Evolutionary conservation across 2,329 filamentous ascomycete species (phyloP).

Genomic region (Blastomyces silverae): DNA sequence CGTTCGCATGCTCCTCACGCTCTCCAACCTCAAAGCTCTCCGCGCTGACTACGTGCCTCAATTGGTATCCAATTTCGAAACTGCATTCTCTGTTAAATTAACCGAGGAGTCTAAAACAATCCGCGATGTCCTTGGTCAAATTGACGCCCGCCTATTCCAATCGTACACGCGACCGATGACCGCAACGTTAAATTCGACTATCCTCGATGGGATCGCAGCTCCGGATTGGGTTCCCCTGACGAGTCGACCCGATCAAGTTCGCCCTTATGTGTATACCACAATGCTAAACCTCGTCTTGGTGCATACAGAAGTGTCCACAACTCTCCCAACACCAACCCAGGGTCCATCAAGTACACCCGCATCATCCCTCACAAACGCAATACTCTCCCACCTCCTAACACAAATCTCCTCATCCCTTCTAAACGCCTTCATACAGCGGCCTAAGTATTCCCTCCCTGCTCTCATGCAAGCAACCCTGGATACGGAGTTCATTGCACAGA

Average conservation of each 20-base stretch:
- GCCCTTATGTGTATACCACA: conserved; percentile 81
- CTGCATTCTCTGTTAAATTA: conserved; percentile 85
- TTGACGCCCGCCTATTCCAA: conserved; percentile 83
- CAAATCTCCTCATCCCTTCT: conserved; percentile 74
- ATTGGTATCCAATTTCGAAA: conserved; percentile 89
- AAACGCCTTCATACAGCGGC: conserved; percentile 63
- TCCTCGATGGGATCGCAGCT: conserved; percentile 64
- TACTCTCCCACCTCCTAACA: conserved; percentile 82
- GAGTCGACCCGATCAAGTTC: conserved; percentile 62
- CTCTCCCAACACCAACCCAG: conserved; percentile 66
- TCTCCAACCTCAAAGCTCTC: conserved; percentile 83
- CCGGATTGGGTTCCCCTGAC: conserved; percentile 62
- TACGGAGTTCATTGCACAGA: conserved; percentile 94
- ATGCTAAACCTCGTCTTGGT: conserved; percentile 81
- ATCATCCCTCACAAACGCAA: conserved; percentile 63
- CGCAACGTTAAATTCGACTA: conserved; percentile 59
- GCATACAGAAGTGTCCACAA: conserved; percentile 82
- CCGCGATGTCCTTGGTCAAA: conserved; percentile 80
- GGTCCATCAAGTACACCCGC: conserved; percentile 63
- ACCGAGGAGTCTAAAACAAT: conserved; percentile 92
- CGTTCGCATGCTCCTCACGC: conserved; percentile 84
- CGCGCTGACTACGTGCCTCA: conserved; percentile 75
- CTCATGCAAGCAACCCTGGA: conserved; percentile 97
- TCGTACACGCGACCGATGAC: conserved; percentile 79
- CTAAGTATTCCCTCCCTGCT: conserved; percentile 65